These are phyloP conservation scores for Alternaria alternata DNA, from an alignment of 2,329 filamentous ascomycete species.

Conservation along the genomic window DNA sequence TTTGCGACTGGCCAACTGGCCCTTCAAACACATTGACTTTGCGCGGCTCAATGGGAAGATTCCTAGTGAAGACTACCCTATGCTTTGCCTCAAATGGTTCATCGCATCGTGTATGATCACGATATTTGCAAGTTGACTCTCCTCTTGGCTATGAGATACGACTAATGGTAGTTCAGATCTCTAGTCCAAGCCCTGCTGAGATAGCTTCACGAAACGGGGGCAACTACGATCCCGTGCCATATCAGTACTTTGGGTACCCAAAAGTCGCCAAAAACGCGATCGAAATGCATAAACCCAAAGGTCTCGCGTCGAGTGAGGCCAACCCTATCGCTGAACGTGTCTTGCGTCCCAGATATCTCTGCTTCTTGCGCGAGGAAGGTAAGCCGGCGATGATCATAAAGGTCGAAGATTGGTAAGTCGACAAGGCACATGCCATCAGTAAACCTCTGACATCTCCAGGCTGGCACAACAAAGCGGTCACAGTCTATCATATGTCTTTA, in stretches of 20 bases:
- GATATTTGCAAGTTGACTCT: constrained; percentile 29
- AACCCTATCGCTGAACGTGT: constrained; percentile 40
- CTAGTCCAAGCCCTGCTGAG: constrained; percentile 26
- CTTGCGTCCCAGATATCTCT: constrained; percentile 39
- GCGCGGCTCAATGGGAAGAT: constrained; percentile 24
- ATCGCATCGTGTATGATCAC: constrained; percentile 34
- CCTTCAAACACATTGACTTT: constrained; percentile 40
- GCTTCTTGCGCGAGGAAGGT: constrained; percentile 35
- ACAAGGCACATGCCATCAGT: not conserved
- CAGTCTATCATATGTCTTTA: constrained; percentile 50
- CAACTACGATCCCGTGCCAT: constrained; percentile 39
- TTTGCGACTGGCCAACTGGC: constrained; percentile 44
- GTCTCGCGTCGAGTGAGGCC: constrained; percentile 15
- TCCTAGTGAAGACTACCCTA: constrained; percentile 32
- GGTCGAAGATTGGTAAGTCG: constrained; percentile 37
- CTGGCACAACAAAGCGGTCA: constrained; percentile 31
- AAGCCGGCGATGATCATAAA: constrained; percentile 29
- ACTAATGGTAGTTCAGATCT: constrained; percentile 28
- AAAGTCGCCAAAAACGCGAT: constrained; percentile 41
- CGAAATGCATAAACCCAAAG: constrained; percentile 27
- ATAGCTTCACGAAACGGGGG: constrained; percentile 29
- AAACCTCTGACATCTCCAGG: constrained; percentile 7
- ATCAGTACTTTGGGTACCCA: constrained; percentile 40
- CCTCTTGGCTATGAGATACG: not conserved
- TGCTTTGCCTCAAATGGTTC: constrained; percentile 43